phyloP scores from a whole-genome alignment of 164 flowering plant genomes.

The Cinnamomum micranthum region DNA sequence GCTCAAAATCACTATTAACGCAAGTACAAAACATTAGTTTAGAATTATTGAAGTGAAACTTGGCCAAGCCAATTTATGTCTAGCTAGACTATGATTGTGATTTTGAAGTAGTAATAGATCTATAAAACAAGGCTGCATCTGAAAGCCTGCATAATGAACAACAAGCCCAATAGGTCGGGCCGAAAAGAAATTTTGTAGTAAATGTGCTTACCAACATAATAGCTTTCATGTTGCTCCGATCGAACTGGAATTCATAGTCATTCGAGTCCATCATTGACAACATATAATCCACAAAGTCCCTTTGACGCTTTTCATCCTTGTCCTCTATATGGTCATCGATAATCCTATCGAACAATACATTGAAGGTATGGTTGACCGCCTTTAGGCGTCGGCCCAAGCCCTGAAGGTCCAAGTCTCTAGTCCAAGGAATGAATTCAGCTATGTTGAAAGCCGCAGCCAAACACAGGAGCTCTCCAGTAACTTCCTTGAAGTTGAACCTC shows the following conservation, averaged over 20 bases:
- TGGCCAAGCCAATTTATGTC: too few relatives aligned
- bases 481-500: constrained; percentile 33
- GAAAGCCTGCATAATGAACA: too few relatives aligned
- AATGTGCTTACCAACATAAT: neutral
- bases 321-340: constrained; percentile 4
- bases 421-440: constrained; percentile 56
- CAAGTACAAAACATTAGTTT: too few relatives aligned
- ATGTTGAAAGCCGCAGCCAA: constrained; percentile 43
- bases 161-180: neutral
- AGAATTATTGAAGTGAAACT: too few relatives aligned
- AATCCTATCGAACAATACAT: constrained; percentile 43
- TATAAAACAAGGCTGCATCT: too few relatives aligned
- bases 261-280: constrained; percentile 14
- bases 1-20: too few relatives aligned
- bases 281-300: constrained; percentile 3
- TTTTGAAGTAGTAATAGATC: too few relatives aligned
- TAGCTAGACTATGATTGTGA: too few relatives aligned
- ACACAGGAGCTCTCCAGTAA: constrained; percentile 41
- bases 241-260: neutral
- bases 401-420: constrained; percentile 41
- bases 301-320: neutral
- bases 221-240: neutral
- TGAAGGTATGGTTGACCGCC: constrained; percentile 38
- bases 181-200: neutral
- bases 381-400: constrained; percentile 49